A percentile compares a stretch with the other conserved stretches of the same genome.
phyloP scores from a whole-genome alignment of 768 basidiomycete genomes.

The Leccinum rimulosum region DNA sequence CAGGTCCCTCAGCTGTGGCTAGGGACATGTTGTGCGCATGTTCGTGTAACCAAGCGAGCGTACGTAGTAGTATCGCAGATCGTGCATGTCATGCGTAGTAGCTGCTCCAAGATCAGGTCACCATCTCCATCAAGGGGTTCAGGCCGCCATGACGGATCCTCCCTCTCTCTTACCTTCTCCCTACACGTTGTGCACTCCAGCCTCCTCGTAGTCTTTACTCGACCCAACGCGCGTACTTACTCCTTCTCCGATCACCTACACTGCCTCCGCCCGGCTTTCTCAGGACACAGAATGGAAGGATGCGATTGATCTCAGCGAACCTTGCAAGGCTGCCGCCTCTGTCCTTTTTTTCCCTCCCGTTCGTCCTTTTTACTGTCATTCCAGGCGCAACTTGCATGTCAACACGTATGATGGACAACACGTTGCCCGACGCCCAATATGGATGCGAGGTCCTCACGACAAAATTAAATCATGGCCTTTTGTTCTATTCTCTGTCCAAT shows the following conservation, averaged over 20 bases:
- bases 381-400: not conserved
- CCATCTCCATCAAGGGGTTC: not conserved
- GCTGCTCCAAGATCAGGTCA: not conserved
- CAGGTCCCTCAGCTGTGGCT: not conserved
- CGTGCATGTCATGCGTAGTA: not conserved
- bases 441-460: conserved; percentile 2
- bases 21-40: not conserved
- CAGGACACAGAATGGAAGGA: conserved; percentile 14
- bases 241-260: not conserved
- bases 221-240: not conserved
- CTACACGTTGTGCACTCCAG: conserved; percentile 16
- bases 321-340: not conserved
- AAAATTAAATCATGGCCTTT: conserved; percentile 1
- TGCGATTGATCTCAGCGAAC: conserved; percentile 7
- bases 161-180: not conserved
- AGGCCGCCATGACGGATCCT: conserved; percentile 4
- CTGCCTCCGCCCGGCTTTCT: conserved; percentile 4
- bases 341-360: not conserved
- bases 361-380: not conserved
- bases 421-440: conserved; percentile 6
- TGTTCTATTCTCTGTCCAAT: not conserved
- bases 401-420: not conserved
- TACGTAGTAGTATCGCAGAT: not conserved
- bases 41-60: not conserved
- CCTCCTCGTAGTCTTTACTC: not conserved